These are phyloP conservation scores for Geosmithia putterillii DNA, from an alignment of 2,329 filamentous ascomycete species.

Conservation along the genomic window DNA sequence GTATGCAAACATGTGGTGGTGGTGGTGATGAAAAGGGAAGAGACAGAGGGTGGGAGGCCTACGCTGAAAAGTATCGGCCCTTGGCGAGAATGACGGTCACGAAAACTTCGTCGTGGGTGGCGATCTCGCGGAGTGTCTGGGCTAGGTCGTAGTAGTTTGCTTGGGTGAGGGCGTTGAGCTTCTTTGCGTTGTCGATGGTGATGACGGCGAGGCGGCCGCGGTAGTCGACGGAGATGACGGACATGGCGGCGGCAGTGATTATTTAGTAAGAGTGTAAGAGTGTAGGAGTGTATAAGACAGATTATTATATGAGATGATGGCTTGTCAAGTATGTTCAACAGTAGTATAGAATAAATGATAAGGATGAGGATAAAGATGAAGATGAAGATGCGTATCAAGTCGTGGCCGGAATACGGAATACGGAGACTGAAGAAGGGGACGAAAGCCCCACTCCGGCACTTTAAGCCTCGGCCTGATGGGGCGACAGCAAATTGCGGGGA, in stretches of 20 bases:
- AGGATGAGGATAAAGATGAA: too few relatives aligned
- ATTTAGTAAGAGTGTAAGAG: too few relatives aligned
- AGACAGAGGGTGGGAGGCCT: constrained; percentile 17
- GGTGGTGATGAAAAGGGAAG: constrained; percentile 1
- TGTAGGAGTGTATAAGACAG: too few relatives aligned
- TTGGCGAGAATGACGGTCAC: constrained; percentile 77
- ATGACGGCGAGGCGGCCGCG: constrained; percentile 50
- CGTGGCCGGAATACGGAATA: too few relatives aligned
- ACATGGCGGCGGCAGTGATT: background rate
- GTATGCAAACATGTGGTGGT: background rate
- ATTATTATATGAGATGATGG: too few relatives aligned
- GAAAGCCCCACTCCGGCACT: too few relatives aligned
- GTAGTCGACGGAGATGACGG: constrained; percentile 24
- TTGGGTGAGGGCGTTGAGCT: constrained; percentile 72
- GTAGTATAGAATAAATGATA: too few relatives aligned
- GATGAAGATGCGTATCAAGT: too few relatives aligned
- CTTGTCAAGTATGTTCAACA: too few relatives aligned
- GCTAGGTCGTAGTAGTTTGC: constrained; percentile 69
- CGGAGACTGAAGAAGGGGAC: too few relatives aligned
- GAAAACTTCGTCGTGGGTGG: constrained; percentile 64
- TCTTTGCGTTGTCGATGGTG: constrained; percentile 72
- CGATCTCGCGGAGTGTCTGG: constrained; percentile 63
- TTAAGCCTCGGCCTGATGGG: too few relatives aligned
- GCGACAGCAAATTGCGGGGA: too few relatives aligned
- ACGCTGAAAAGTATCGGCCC: constrained; percentile 85